Conservation (phyloP, 2,329 filamentous ascomycete genomes). For the Apiospora kogelbergensis region DNA sequence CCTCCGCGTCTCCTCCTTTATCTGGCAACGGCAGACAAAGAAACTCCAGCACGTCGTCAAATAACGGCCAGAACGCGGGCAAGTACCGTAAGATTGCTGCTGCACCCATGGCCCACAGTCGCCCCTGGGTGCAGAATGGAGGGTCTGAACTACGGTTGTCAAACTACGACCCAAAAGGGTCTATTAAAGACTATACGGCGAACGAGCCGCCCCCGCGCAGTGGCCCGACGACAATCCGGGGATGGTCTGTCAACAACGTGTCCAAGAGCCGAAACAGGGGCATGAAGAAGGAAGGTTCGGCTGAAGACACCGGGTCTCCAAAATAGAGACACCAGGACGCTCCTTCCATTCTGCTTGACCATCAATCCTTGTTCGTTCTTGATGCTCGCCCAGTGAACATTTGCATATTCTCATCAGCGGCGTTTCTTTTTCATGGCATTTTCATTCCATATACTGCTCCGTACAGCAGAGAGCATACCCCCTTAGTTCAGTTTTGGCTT, state of each 20-base stretch:
- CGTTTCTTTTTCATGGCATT: neutral
- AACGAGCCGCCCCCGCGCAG: constrained; percentile 55
- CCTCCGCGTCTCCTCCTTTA: neutral
- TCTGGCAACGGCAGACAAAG: constrained; percentile 29
- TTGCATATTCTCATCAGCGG: neutral
- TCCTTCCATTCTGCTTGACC: neutral
- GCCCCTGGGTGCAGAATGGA: constrained; percentile 45
- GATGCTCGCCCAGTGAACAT: neutral
- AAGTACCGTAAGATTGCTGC: constrained; percentile 61
- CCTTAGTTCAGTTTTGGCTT: neutral
- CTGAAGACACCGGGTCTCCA: constrained; percentile 17
- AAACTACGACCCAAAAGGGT: constrained; percentile 52
- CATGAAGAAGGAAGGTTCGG: constrained; percentile 26
- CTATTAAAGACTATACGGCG: constrained; percentile 58
- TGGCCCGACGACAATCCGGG: constrained; percentile 56
- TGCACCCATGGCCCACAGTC: constrained; percentile 53
- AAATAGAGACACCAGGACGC: neutral
- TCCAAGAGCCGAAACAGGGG: constrained; percentile 26
- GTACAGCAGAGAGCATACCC: neutral
- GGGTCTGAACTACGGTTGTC: constrained; percentile 57
- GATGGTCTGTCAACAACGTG: constrained; percentile 52
- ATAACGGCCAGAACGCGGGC: constrained; percentile 24
- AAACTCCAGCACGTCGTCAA: constrained; percentile 30
- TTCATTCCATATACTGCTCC: constrained; percentile 1
- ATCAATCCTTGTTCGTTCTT: neutral